Percentiles rank a stretch among this genome's conserved stretches.
Evolutionary conservation across 23 red algal genomes (phyloP).

Genomic region (Agarophyton chilense): DNA sequence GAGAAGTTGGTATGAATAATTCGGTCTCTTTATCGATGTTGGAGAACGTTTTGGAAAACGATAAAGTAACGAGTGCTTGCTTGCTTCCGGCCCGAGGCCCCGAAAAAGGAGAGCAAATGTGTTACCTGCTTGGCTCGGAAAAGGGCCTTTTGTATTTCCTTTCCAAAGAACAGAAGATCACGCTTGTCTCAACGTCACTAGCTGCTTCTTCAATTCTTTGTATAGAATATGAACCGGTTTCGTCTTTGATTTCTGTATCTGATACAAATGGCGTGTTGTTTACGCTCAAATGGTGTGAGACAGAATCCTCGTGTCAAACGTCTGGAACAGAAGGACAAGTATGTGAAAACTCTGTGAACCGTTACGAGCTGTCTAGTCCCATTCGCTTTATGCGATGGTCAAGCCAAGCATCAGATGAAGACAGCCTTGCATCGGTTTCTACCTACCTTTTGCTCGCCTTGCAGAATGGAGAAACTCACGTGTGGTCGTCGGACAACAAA

Average conservation of each 20-base stretch:
- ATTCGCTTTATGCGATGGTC: slow-evolving; percentile 9
- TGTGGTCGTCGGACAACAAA: neutral
- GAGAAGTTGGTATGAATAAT: neutral
- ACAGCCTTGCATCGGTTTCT: neutral
- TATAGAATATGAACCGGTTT: neutral
- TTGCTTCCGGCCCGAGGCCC: neutral
- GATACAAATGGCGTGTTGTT: neutral
- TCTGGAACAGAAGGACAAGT: neutral
- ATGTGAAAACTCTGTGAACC: neutral
- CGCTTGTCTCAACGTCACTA: neutral
- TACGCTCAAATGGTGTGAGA: neutral
- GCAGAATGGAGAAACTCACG: neutral
- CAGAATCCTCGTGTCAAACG: neutral
- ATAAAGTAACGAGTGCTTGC: neutral
- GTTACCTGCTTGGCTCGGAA: neutral
- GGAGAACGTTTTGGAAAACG: neutral
- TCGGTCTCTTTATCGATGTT: neutral
- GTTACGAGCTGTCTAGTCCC: neutral
- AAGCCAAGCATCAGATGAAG: neutral
- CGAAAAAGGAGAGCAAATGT: neutral
- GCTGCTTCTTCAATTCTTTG: neutral
- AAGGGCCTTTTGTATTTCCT: neutral
- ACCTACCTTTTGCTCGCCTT: neutral
- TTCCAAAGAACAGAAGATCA: neutral
- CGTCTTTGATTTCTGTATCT: neutral